Base-by-base conservation (phyloP, 441 rosid species). In the Brassica balearica region DNA sequence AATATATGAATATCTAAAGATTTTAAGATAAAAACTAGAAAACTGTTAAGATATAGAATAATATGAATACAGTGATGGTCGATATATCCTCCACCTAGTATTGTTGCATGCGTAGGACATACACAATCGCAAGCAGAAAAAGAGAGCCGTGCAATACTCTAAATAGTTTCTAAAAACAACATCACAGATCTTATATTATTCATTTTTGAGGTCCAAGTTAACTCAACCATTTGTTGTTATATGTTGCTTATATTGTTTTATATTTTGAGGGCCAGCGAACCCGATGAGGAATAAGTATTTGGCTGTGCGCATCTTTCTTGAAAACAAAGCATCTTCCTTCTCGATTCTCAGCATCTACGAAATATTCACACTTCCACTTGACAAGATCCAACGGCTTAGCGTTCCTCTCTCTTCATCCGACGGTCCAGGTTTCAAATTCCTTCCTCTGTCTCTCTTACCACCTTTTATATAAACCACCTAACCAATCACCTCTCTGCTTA, bases 341-440 rank as follows among this genome's bases (percentile, higher is more conserved):
- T 80, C 81, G 92, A 90, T 88, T 81, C 97, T 80, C 66, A 65
- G 96, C 88, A 92, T 90, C 93, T 87, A 59, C n/a, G 3, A 48
- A 81, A 63, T 82, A 82, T 86, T 77, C 88, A 75, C 38, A 60
- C 68, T 34, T 58, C 55, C 72, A 36, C 74, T 71, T 75, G 70
- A 46, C 11, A 1, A 1, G 0, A 74, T 74, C 75, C 72, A 43
- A 74, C 79, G 82, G 75, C 75, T 55, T 58, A 69, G 32, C 75
- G 43, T 69, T 64, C 75, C 1, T 74, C 65, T 34, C 32, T 78
- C 74, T 79, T 76, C 46, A 83, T 87, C 87, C 79, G 17, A 84
- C 88, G 84, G 79, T 68, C 36, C 64, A 17, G 8, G 63, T 68
- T 79, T 65, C 17, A 55, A 68, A 72, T 46, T 74, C 23, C 7